These are phyloP conservation scores for Stereocaulon alpinum DNA, from an alignment of 495 filamentous ascomycete species.

Conservation along the genomic window DNA sequence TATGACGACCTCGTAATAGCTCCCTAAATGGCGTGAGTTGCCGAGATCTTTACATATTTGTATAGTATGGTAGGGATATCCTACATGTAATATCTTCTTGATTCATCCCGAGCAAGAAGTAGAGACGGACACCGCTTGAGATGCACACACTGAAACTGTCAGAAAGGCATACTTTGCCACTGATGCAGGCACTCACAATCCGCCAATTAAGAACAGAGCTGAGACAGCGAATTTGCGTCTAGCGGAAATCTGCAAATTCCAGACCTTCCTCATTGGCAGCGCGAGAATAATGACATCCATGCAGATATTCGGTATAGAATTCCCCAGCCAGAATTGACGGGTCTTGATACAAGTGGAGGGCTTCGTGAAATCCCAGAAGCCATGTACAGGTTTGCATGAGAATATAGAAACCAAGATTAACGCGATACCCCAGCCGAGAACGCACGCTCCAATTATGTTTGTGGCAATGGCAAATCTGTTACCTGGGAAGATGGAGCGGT, in stretches of 20 bases:
- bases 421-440: conserved; percentile 7
- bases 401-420: conserved; percentile 7
- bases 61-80: not conserved
- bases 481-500: conserved; percentile 30
- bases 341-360: conserved; percentile 18
- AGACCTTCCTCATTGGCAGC: conserved; percentile 12
- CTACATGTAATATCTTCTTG: conserved; percentile 3
- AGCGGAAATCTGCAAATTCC: conserved; percentile 11
- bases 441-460: conserved; percentile 4
- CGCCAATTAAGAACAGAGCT: not conserved
- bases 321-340: conserved; percentile 18
- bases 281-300: too few relatives aligned
- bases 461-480: conserved; percentile 25
- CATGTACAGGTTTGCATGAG: conserved; percentile 7
- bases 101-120: not conserved
- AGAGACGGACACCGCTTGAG: not conserved
- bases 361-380: conserved; percentile 5
- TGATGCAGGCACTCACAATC: not conserved
- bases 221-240: conserved; percentile 6
- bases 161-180: not conserved
- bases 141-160: conserved; percentile 4
- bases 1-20: conserved; percentile 14
- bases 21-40: not conserved
- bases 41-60: not conserved
- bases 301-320: conserved; percentile 26